phyloP scores from a whole-genome alignment of 2,329 filamentous ascomycete species.

The Cercospora citrullina region DNA sequence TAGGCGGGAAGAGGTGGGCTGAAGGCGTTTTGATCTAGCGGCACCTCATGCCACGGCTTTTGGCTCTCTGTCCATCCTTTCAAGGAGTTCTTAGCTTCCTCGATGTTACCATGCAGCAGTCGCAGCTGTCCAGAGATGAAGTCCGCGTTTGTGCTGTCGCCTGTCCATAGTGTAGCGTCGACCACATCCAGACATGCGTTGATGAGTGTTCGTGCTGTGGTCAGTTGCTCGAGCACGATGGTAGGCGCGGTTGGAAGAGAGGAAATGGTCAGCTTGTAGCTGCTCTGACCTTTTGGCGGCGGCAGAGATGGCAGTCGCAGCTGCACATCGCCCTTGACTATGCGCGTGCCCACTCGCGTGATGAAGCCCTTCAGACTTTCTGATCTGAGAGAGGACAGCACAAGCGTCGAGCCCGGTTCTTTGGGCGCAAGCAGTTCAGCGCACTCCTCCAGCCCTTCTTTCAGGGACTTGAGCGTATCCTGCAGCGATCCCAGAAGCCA shows the following conservation, averaged over 20 bases:
- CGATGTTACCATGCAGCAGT: slow-evolving; percentile 61
- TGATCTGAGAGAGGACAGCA: slow-evolving; percentile 80
- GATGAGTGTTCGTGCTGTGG: slow-evolving; percentile 71
- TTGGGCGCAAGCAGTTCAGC: slow-evolving; percentile 80
- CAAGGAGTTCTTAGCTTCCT: slow-evolving; percentile 59
- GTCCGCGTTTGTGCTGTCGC: slow-evolving; percentile 60
- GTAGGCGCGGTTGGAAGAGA: slow-evolving; percentile 56
- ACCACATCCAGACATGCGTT: slow-evolving; percentile 82
- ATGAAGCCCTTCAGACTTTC: slow-evolving; percentile 91
- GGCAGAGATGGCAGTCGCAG: slow-evolving; percentile 71
- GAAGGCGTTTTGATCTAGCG: slow-evolving; percentile 58
- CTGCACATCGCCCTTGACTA: slow-evolving; percentile 83
- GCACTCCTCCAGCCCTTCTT: slow-evolving; percentile 81
- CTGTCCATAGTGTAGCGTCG: slow-evolving; percentile 71
- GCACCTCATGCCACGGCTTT: slow-evolving; percentile 57
- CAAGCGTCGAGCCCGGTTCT: slow-evolving; percentile 83
- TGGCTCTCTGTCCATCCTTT: slow-evolving; percentile 56
- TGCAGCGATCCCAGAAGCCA: slow-evolving; percentile 64
- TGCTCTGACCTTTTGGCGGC: slow-evolving; percentile 52
- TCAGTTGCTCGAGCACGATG: slow-evolving; percentile 68
- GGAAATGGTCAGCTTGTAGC: slow-evolving; percentile 55
- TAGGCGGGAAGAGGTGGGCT: slow-evolving; percentile 63
- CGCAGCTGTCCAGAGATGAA: slow-evolving; percentile 61
- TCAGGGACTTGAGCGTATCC: slow-evolving; percentile 61
- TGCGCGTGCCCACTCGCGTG: slow-evolving; percentile 83